Base-by-base conservation (phyloP, 73 alveolate species). In the Loxodes magnus region DNA sequence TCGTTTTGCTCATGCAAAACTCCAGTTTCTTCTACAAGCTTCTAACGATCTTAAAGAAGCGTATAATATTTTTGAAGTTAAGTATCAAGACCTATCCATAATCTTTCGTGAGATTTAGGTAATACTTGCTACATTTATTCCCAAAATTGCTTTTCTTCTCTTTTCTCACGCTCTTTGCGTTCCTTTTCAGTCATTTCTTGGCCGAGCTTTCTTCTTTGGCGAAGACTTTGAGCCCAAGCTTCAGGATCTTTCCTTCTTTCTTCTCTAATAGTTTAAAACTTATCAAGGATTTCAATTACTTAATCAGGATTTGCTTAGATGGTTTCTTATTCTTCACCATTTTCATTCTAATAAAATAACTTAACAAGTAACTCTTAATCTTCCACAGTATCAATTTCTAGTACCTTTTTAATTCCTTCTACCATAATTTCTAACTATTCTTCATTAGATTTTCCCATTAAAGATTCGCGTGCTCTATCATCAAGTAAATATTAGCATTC, bases 11-110 rank as follows among this genome's bases (percentile, higher is more conserved):
- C 80, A 54, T 85, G 91, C 10, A 85, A 42, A 44, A 75, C 68
- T n/a, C 96, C 93, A 54, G 96, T 85, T 60, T 85, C 96, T 34
- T 84, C 96, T 22, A 84, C 79, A 35, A 84, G 49, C 59, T 84
- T 80, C 46, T 82, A 64, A 68, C 96, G 67, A 43, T 74, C 83
- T 3, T 78, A 74, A 19, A 84, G 73, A 24, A 84, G 62, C 33
- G 67, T 72, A 44, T 84, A 84, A 62, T 84, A 84, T 42, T 77
- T 78, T 42, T 83, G 55, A 21, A 84, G 58, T 15, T 87, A 79
- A 59, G 63, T 79, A 41, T 84, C 96, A 26, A 69, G 42, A 12
- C 59, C 90, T 34, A 76, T 67, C 96, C 96, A 84, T 9, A 80
- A 86, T 37, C 88, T 74, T 16, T 63, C 48, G 1, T 85, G 84